Conservation (phyloP, 495 filamentous ascomycete species). For the Lepidopterella palustris region DNA sequence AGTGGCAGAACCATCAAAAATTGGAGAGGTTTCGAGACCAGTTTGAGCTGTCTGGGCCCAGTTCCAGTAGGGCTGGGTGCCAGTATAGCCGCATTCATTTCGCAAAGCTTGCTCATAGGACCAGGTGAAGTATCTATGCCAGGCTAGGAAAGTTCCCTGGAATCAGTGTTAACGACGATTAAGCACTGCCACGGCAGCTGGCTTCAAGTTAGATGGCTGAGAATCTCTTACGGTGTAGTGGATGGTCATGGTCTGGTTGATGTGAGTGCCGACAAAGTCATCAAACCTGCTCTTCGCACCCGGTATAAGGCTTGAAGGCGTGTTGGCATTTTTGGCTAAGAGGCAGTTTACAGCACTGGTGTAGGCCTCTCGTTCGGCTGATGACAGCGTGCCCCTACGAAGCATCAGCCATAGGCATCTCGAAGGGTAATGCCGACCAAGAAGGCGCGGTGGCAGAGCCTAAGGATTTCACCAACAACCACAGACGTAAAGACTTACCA, state of each 20-base stretch:
- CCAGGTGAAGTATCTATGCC: slow-evolving; percentile 24
- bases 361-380: slow-evolving; percentile 15
- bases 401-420: not conserved
- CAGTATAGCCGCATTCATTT: slow-evolving; percentile 33
- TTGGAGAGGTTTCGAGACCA: slow-evolving; percentile 49
- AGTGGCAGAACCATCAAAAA: slow-evolving; percentile 57
- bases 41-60: slow-evolving; percentile 48
- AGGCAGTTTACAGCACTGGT: slow-evolving; percentile 22
- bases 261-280: slow-evolving; percentile 21
- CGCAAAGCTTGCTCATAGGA: slow-evolving; percentile 26
- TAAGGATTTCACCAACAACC: not conserved
- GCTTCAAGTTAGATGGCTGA: not conserved
- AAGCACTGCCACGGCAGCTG: not conserved
- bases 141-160: slow-evolving; percentile 22
- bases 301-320: slow-evolving; percentile 11
- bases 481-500: slow-evolving; percentile 6
- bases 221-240: slow-evolving; percentile 17
- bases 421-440: not conserved
- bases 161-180: not conserved
- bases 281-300: slow-evolving; percentile 18
- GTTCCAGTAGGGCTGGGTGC: slow-evolving; percentile 52
- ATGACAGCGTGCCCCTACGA: slow-evolving; percentile 10
- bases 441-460: not conserved
- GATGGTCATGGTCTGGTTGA: slow-evolving; percentile 20
- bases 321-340: slow-evolving; percentile 11